Evolutionary conservation across 2,329 filamentous ascomycete genomes (phyloP), one percentile per base, ranked within the genome.

Genomic region (Penicillium sp.): DNA sequence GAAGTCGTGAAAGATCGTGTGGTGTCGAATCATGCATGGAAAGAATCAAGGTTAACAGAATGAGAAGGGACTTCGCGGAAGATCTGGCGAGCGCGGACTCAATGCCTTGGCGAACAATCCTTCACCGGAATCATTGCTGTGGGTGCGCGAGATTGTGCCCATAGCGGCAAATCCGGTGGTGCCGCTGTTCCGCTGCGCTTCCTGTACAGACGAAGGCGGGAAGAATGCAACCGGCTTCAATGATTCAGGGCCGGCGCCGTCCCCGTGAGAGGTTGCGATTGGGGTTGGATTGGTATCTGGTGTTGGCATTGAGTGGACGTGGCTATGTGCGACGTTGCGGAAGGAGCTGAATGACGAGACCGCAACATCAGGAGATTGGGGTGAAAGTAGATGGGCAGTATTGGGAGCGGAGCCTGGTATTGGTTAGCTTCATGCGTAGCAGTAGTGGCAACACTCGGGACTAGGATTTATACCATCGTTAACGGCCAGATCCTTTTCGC

Each of bases 101-200:
- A 95, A 82, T 1, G 89, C 89, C 44, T 95, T 79, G 0, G 89
- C 90, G 64, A 96, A 96, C 2, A 95, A 76, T 34, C 88, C 91
- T 50, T 95, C 89, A 57, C 89, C 86, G 0, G 79, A 80, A 34
- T 85, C 81, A 5, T 59, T 54, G 67, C 52, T 68, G 41, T 50
- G 57, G 31, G 50, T 72, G 66, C 52, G 63, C 14, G 66, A 57
- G n/a, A 70, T 50, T 1, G 55, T 37, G 3, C 16, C 43, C 22
- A 56, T 52, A 1, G 52, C 33, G 7, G 66, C 46, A 42, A 68
- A 61, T 1, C 61, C 53, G 8, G 53, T 62, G 11, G 36, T 29
- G 0, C 63, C 57, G 42, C 43, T 56, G 12, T 18, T 39, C 25
- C 56, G 58, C 48, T 73, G 71, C 10, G 69, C 62, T 29, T 63